Base-by-base conservation (phyloP, 495 filamentous ascomycete genomes). In the Aspergillus taichungensis region DNA sequence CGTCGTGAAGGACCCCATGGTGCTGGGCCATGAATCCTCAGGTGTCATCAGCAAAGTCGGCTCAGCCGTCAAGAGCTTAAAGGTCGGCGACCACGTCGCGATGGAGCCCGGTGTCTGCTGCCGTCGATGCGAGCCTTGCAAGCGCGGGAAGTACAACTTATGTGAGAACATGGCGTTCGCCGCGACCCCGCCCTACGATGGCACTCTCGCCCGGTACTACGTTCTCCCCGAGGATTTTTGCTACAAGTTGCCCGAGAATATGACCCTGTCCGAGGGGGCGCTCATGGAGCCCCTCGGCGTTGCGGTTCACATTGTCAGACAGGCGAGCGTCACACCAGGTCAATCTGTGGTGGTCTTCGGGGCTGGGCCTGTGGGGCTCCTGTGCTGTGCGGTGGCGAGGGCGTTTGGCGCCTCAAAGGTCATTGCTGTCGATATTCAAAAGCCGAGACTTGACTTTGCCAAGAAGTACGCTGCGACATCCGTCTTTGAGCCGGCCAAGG, bases 21-120 rank as follows among this genome's bases (percentile, higher is more conserved):
- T 94, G 3, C 78, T 94, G n/a, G 88, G 88, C 53, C 88, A 95
- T 72, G 88, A 95, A 65, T 92, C 86, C 9, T 76, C 85, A 47
- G 88, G 87, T 46, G 80, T 87, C 14, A 70, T 95, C 50, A 64
- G 76, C 51, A 56, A 75, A 28, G 75, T 86, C 42, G 88, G 88
- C 31, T 67, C 73, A n/a, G 65, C 61, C 11, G 69, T 73, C 37
- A 66, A 49, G 5, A 54, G 45, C 4, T 45, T 72, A 13, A 72
- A 71, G 50, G 63, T 67, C 8, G 72, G 71, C 35, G 67, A 76
- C 46, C 62, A 59, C 0, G 74, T 77, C 37, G 73, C 75, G 28
- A 75, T 78, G 55, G 75, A 78, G 43, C 74, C 74, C 4, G 74
- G 75, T 12, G 65, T 69, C 13, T 63, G 68, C 3, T 78, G 75